phyloP scores from a whole-genome alignment of 2,329 filamentous ascomycete species.

The Trichoderma atrobrunneum region DNA sequence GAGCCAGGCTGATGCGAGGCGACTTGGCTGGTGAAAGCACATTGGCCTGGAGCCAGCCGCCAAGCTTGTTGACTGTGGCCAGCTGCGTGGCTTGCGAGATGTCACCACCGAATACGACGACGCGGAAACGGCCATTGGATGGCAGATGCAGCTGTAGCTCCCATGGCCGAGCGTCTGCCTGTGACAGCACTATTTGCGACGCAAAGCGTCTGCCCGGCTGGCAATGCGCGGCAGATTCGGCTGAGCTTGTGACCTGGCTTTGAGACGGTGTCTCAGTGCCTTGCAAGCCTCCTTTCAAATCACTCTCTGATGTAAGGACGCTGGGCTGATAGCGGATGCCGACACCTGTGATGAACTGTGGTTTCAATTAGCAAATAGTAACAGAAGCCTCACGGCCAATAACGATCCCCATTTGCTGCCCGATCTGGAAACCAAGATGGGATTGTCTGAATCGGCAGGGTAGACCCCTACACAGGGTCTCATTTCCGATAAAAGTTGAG shows the following conservation, averaged over 20 bases:
- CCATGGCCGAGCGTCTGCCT: constrained; percentile 54
- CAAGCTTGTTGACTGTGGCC: constrained; percentile 46
- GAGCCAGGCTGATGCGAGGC: constrained; percentile 25
- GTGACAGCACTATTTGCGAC: constrained; percentile 53
- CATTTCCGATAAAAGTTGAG: not conserved
- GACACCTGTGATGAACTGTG: constrained; percentile 29
- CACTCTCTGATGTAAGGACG: constrained; percentile 16
- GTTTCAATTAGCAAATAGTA: constrained; percentile 38
- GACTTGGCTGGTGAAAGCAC: constrained; percentile 42
- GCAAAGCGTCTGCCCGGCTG: constrained; percentile 20
- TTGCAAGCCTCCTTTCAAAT: constrained; percentile 23
- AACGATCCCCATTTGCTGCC: not conserved
- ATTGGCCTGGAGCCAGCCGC: constrained; percentile 39
- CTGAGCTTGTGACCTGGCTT: not conserved
- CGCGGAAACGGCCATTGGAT: constrained; percentile 56
- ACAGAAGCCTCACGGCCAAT: not conserved
- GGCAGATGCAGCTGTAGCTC: constrained; percentile 56
- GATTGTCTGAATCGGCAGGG: not conserved
- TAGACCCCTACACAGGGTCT: not conserved
- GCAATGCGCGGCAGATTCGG: constrained; percentile 16
- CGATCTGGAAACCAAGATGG: not conserved
- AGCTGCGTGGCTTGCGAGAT: constrained; percentile 45
- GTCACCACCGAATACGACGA: constrained; percentile 62
- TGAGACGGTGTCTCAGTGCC: constrained; percentile 35
- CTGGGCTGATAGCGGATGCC: constrained; percentile 19